Evolutionary conservation across 2,329 filamentous ascomycete genomes (phyloP).

Genomic region (Zalaria obscura): DNA sequence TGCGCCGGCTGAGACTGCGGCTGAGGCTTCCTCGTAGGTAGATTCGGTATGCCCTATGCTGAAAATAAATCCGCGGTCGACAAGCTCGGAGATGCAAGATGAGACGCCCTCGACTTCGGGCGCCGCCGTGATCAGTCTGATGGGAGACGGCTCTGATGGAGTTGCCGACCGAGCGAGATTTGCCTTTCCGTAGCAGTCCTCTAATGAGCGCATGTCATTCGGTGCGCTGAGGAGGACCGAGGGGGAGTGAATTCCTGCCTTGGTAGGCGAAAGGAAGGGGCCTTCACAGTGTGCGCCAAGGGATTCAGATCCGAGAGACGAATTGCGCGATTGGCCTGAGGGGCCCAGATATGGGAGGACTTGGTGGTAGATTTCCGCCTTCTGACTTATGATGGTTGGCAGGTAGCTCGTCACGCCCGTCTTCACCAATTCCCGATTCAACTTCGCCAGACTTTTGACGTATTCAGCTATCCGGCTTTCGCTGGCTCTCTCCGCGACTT

Average conservation of each 20-base stretch:
- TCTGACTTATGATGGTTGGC: slow-evolving; percentile 73
- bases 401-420: slow-evolving; percentile 82
- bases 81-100: slow-evolving; percentile 51
- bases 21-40: slow-evolving; percentile 66
- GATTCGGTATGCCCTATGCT: slow-evolving; percentile 80
- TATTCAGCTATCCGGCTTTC: slow-evolving; percentile 41
- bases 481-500: too few relatives aligned
- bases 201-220: slow-evolving; percentile 49
- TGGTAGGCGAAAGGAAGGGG: slow-evolving; percentile 68
- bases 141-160: slow-evolving; percentile 19
- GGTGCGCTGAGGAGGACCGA: slow-evolving; percentile 53
- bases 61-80: slow-evolving; percentile 53
- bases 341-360: slow-evolving; percentile 67
- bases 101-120: slow-evolving; percentile 58
- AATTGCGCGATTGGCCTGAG: slow-evolving; percentile 44
- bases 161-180: slow-evolving; percentile 42
- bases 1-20: slow-evolving; percentile 58
- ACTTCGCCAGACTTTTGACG: slow-evolving; percentile 52
- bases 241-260: slow-evolving; percentile 74
- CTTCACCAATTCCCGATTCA: slow-evolving; percentile 57
- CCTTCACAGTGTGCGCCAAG: slow-evolving; percentile 86
- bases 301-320: slow-evolving; percentile 65
- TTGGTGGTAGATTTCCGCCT: slow-evolving; percentile 63
- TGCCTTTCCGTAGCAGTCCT: slow-evolving; percentile 54
- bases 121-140: slow-evolving; percentile 76